phyloP scores from a whole-genome alignment of 2,329 filamentous ascomycete species.

The Aureobasidium leucospermi region DNA sequence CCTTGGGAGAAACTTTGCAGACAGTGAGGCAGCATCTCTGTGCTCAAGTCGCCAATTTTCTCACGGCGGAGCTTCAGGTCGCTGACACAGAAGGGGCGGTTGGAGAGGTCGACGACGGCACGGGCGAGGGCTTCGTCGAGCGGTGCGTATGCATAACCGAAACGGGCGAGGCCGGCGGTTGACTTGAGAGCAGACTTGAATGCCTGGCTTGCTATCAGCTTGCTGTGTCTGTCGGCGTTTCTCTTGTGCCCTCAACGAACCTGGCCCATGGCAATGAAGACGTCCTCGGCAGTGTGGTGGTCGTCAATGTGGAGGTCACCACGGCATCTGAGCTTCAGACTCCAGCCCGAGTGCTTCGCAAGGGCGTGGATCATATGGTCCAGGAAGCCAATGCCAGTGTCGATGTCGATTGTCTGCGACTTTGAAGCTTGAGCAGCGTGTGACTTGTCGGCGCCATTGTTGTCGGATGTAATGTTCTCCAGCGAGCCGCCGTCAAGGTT shows the following conservation, averaged over 20 bases:
- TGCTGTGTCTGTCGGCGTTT: background rate
- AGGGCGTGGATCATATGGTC: conserved; percentile 98
- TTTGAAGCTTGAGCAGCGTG: conserved; percentile 82
- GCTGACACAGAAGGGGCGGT: conserved; percentile 78
- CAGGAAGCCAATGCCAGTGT: conserved; percentile 93
- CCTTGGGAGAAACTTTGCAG: conserved; percentile 89
- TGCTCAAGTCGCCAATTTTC: conserved; percentile 87
- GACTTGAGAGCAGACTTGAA: conserved; percentile 75
- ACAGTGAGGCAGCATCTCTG: conserved; percentile 96
- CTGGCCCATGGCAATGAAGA: conserved; percentile 78
- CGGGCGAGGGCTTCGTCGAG: conserved; percentile 92
- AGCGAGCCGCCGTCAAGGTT: conserved; percentile 83
- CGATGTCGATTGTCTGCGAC: conserved; percentile 77
- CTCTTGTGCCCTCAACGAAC: conserved; percentile 19
- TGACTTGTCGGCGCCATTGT: conserved; percentile 37
- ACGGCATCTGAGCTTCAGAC: conserved; percentile 70
- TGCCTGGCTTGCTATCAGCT: conserved; percentile 36
- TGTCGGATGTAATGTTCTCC: conserved; percentile 44
- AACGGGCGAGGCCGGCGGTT: conserved; percentile 75
- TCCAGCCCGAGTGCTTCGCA: conserved; percentile 94
- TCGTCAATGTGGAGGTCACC: conserved; percentile 96
- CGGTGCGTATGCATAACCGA: conserved; percentile 85
- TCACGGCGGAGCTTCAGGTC: conserved; percentile 81
- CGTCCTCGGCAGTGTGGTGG: conserved; percentile 96
- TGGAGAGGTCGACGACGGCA: conserved; percentile 90